Percentiles rank a stretch among this genome's conserved stretches.
Evolutionary conservation across 2,329 filamentous ascomycete species (phyloP).

Genomic region (Septoria linicola): DNA sequence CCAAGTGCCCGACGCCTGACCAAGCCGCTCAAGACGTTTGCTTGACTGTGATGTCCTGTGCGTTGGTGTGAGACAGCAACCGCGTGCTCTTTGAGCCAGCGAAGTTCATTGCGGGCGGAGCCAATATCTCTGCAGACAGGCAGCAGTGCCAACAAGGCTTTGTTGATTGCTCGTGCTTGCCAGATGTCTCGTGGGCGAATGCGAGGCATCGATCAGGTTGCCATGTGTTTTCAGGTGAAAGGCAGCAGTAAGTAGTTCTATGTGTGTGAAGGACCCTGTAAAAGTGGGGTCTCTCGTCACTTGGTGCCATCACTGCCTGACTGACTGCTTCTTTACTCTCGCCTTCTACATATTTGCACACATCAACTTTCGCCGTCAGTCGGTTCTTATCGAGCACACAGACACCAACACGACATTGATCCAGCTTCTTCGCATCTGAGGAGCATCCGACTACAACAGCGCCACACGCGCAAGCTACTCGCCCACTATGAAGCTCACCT

Average conservation of each 20-base stretch:
- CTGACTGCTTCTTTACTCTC: background rate
- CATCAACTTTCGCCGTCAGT: no score
- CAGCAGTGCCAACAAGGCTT: constrained; percentile 60
- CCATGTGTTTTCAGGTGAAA: no score
- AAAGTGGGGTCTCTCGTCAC: background rate
- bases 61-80: constrained; percentile 29
- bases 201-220: constrained; percentile 32
- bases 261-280: constrained; percentile 2
- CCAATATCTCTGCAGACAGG: constrained; percentile 61
- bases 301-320: no score
- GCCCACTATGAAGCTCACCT: constrained; percentile 64
- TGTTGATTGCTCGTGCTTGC: constrained; percentile 29
- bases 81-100: constrained; percentile 67
- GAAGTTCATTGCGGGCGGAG: constrained; percentile 67
- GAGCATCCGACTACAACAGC: background rate
- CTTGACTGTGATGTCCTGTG: constrained; percentile 23
- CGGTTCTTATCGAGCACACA: no score
- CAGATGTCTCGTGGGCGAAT: constrained; percentile 32
- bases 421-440: no score
- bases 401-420: no score
- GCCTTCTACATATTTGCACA: no score
- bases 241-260: background rate
- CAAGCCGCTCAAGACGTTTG: constrained; percentile 30
- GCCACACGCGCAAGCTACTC: constrained; percentile 8
- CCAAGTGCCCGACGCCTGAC: constrained; percentile 55